Evolutionary conservation across 2,329 filamentous ascomycete genomes (phyloP), one percentile per base, ranked within the genome.

Genomic region (Trichoderma harzianum): DNA sequence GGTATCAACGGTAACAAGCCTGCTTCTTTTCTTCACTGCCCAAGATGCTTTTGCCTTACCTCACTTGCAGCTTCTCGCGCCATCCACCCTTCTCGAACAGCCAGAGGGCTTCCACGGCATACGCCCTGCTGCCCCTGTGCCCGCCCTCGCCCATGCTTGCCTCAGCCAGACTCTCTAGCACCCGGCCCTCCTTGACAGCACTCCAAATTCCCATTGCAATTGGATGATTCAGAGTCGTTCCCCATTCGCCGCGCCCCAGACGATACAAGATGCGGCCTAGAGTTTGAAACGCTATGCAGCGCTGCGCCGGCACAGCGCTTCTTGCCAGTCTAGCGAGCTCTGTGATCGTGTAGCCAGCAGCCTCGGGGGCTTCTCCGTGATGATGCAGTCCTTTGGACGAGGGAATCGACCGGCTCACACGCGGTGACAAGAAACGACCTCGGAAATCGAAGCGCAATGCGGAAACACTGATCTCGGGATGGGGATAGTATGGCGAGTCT

Each of bases 221-320:
- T 26, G 87, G 86, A 53, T 88, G 85, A 72, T 90, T 83, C 43
- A 81, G 81, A 7, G 79, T 82, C 72, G 90, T 89, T 1, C 93
- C 89, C 85, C 87, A 91, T 73, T 90, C 87, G 2, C 89, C 94
- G 63, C 86, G 88, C 0, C 96, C 95, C 0, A 99, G 84, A 10
- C 95, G 86, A 79, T 93, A 98, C 18, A 98, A 81, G 7, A 98
- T 88, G 24, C 96, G 87, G 0, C 96, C 96, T 1, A 98, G 84
- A 0, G 95, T 95, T 82, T 97, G 95, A 81, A 94, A 98, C 0
- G 96, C 94, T 73, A 98, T 88, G 78, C 96, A 98, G 12, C 95
- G 85, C 83, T 99, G 96, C 0, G 93, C 91, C 0, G 96, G 89
- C 24, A 97, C 93, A 0, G 91, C 90, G 70, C 93, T 97, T 39